Base-by-base conservation (phyloP, 2,329 filamentous ascomycete genomes). In the Talaromyces verruculosus region DNA sequence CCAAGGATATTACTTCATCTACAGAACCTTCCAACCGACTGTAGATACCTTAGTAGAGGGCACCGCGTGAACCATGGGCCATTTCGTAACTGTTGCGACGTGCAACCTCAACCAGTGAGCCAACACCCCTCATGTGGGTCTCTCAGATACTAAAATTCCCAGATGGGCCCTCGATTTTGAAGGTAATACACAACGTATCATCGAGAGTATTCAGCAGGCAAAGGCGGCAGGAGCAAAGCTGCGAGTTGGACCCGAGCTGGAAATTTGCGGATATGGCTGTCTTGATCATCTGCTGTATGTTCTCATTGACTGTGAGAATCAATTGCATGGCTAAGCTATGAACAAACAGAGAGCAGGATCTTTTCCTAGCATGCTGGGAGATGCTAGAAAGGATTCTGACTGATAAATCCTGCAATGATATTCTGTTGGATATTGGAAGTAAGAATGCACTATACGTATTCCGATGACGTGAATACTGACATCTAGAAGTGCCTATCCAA, bases 111-210 rank as follows among this genome's bases (percentile, higher is more conserved):
- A 69, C 51, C 69, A 71, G 60, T 73, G 70, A 70, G 71, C 39
- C 57, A 59, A 39, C n/a, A 49, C 49, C 51, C 33, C 41, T 19
- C 51, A 59, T 43, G 28, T 59, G 28, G 28, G 22, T 62, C 22
- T 35, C 30, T 10, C 25, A 64, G 15, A 49, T 13, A 59, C 25
- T 58, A 15, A 64, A 33, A 37, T 19, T 35, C 35, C 7, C 25
- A 59, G 55, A 58, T 65, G 63, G 63, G 55, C 84, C 55, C 80
- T 89, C 15, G 87, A 89, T 72, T 89, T 85, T 69, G 79, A 84
- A 67, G 87, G 87, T 47, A 91, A 91, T 72, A 77, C 81, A 1
- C 79, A 82, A 47, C 81, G 88, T n/a, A 89, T 91, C 68, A 80
- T 88, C 17, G 80, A 89, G 74, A 86, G 84, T 58, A 88, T 90